Evolutionary conservation across 805 yeast genomes (phyloP), one percentile per base, ranked within the genome.

Genomic region (Starmerella powellii): DNA sequence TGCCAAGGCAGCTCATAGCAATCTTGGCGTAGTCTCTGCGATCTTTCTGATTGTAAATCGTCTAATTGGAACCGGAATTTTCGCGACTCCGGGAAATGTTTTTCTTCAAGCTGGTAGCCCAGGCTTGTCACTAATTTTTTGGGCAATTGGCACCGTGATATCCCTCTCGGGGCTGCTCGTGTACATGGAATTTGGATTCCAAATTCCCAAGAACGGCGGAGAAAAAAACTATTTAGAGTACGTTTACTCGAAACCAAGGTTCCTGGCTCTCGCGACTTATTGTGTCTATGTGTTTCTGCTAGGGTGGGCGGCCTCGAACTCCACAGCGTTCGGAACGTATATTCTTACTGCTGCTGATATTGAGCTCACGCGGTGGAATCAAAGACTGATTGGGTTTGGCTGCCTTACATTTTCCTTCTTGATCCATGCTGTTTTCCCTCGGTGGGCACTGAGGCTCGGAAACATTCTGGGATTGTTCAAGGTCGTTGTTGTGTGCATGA

Each of bases 271-370:
- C 21, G 73, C 71, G 16, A 66, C 73, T 65, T 76, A 73, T 49
- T 86, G 84, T 0, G 66, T 86, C 2, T 79, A 80, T 55, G 76
- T 77, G 15, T 76, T 83, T 55, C 70, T 80, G 54, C 65, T 83
- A 37, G 91, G 91, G 29, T 83, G 87, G 84, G 87, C 94, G 18
- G 76, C 91, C 10, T 83, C 87, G 59, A 80, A 81, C 60, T 78
- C 87, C 17, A 74, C 80, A 38, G 83, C 80, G 28, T 80, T 80
- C 49, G 93, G 93, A 24, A 80, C 78, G 56, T 82, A 80, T 62
- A 68, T 83, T 46, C 66, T 82, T 46, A 73, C 72, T 31, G 94
- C 46, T 1, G 42, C 41, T 1, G 28, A 33, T n/a, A 27, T 29
- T 10, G 42, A 28, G 38, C 33, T 34, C 13, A 20, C 21, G 29